Base-by-base conservation (phyloP, 495 filamentous ascomycete genomes). In the Penicillium samsonianum region DNA sequence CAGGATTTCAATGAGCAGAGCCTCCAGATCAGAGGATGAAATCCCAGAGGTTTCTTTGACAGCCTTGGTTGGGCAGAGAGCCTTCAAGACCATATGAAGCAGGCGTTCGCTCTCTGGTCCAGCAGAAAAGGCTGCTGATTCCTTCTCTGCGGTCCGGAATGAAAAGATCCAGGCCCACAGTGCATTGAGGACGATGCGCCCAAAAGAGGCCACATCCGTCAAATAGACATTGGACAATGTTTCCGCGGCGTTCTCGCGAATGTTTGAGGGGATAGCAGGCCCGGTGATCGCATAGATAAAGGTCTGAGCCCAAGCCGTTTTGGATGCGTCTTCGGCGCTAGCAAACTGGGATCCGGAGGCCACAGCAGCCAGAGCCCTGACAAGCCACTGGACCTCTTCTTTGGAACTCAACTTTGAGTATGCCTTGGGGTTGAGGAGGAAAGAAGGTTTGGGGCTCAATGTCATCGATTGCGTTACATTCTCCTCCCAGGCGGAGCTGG, bases 91-190 rank as follows among this genome's bases (percentile, higher is more conserved):
- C 12, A 84, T 67, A 60, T 87, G 78, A 88, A 57, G 78, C 60
- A 60, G 68, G 38, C 62, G 63, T 52, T 64, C 65, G 30, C 70
- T 83, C 22, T 81, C 88, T 0, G 85, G 82, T 60, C 89, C 93
- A 19, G 91, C 82, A 40, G 81, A 77, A 12, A 80, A 68, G 2
- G 91, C 85, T 12, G 89, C 83, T 53, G 82, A 87, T 52, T 97
- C 94, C 63, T 90, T 95, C 28, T 92, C 90, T 0, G 74, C 80
- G 1, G 77, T 69, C 44, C 89, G 85, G 10, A 84, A 67, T 19
- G 81, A 76, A 50, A 85, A 73, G 17, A 87, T 76, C 93, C 94
- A 98, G 33, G 79, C 78, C 94, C 95, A 98, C 16, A 97, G 67
- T 10, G 87, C 91, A 49, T 79, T 75, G 30, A 90, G 74, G 9